These are phyloP conservation scores for Boletellus deceptivus DNA, from an alignment of 1,284 basidiomycete species.

Conservation along the genomic window DNA sequence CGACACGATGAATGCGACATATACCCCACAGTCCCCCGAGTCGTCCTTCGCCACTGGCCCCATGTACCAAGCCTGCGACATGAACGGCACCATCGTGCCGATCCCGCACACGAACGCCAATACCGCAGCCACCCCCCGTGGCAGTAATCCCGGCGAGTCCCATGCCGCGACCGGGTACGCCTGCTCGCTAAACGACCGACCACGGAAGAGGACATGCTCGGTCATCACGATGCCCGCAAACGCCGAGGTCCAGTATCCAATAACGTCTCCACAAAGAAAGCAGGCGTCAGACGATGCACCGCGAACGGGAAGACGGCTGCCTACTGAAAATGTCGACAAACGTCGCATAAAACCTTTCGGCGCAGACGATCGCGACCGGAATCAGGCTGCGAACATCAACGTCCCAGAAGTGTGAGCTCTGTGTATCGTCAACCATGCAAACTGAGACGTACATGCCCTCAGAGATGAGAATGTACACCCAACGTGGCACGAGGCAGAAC, in stretches of 20 bases:
- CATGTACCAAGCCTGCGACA: conserved; percentile 56
- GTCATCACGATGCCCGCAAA: conserved; percentile 52
- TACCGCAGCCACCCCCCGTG: conserved; percentile 38
- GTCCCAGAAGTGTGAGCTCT: no score
- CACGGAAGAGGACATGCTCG: conserved; percentile 59
- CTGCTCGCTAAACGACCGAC: conserved; percentile 29
- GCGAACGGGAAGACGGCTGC: conserved; percentile 9
- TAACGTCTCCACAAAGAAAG: conserved; percentile 35
- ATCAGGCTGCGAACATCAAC: conserved; percentile 42
- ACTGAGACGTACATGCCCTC: conserved; percentile 56
- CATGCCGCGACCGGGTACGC: conserved; percentile 24
- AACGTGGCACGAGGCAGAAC: conserved; percentile 63
- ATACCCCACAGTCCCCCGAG: conserved; percentile 56
- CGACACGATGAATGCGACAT: conserved; percentile 46
- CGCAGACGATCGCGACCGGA: conserved; percentile 58
- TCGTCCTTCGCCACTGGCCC: no score
- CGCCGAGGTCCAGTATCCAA: conserved; percentile 61
- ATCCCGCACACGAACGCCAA: conserved; percentile 46
- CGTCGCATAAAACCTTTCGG: conserved; percentile 55
- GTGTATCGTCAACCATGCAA: background rate
- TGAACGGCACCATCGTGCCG: conserved; percentile 54
- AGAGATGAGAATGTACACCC: conserved; percentile 67
- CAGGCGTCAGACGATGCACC: conserved; percentile 1
- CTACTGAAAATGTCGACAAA: conserved; percentile 55
- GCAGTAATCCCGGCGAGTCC: conserved; percentile 24